Evolutionary conservation across 306 rosid species (phyloP).

Genomic region (Gastrolobium bilobum): DNA sequence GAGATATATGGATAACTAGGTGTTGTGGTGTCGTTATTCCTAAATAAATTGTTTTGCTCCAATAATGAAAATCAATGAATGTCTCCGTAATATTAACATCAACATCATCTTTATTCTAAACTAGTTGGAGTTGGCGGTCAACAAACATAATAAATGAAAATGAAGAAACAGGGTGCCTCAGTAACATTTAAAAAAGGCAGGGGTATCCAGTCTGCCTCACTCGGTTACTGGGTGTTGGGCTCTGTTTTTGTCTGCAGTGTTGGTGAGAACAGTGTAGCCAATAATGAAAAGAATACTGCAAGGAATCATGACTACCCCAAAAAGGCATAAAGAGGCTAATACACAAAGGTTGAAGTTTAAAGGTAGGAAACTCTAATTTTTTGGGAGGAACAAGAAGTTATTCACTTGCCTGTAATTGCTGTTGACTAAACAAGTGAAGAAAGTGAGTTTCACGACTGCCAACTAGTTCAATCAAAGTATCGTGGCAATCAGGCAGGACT

Average conservation of each 20-base stretch:
- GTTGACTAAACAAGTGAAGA: conserved; percentile 90
- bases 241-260: not conserved
- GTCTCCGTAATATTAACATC: too few relatives aligned
- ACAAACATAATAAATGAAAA: too few relatives aligned
- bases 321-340: conserved; percentile 14
- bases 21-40: conserved; percentile 25
- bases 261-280: conserved; percentile 20
- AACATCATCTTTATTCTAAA: too few relatives aligned
- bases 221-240: not conserved
- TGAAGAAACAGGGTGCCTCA: not conserved
- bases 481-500: conserved; percentile 71
- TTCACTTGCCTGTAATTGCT: conserved; percentile 81
- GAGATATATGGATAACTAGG: not conserved
- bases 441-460: conserved; percentile 74
- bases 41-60: conserved; percentile 7
- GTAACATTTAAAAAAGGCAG: not conserved
- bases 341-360: conserved; percentile 21
- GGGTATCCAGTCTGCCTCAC: not conserved
- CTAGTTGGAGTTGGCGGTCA: too few relatives aligned
- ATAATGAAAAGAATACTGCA: conserved; percentile 23
- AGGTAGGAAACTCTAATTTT: conserved; percentile 17
- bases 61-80: conserved; percentile 7
- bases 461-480: conserved; percentile 79
- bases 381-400: conserved; percentile 34
- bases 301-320: not conserved